Evolutionary conservation across 768 basidiomycete species (phyloP).

Genomic region (Pisolithus orientalis): DNA sequence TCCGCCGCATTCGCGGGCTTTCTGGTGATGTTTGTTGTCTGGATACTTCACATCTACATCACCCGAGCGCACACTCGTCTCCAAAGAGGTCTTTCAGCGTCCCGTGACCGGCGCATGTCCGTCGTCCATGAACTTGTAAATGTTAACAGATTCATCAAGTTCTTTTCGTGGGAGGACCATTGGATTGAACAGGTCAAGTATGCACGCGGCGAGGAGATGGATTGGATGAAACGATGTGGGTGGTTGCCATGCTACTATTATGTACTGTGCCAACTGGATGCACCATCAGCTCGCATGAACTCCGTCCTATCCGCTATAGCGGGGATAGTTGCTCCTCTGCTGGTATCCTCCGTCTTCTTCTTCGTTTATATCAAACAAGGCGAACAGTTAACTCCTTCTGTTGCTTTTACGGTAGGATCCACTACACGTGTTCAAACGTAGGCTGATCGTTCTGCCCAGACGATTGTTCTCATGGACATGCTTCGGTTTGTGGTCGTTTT

Average conservation of each 20-base stretch:
- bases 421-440: background rate
- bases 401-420: constrained; percentile 72
- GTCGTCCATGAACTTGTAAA: constrained; percentile 40
- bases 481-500: constrained; percentile 42
- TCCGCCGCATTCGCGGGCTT: constrained; percentile 53
- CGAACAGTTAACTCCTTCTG: constrained; percentile 66
- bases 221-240: constrained; percentile 70
- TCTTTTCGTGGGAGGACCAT: constrained; percentile 34
- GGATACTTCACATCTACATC: constrained; percentile 36
- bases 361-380: constrained; percentile 64
- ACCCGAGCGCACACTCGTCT: constrained; percentile 33
- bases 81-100: constrained; percentile 23
- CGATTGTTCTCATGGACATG: constrained; percentile 84
- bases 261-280: background rate
- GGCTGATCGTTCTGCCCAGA: constrained; percentile 25
- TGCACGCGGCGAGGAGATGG: constrained; percentile 62
- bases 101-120: constrained; percentile 39
- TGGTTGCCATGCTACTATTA: constrained; percentile 32
- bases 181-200: constrained; percentile 37
- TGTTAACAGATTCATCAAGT: constrained; percentile 35
- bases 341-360: constrained; percentile 79
- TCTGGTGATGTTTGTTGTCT: constrained; percentile 31
- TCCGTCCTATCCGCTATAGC: constrained; percentile 62
- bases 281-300: constrained; percentile 60
- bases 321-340: constrained; percentile 72